Evolutionary conservation across 345 rosid genomes (phyloP).

Genomic region (Eutrema heterophyllum): DNA sequence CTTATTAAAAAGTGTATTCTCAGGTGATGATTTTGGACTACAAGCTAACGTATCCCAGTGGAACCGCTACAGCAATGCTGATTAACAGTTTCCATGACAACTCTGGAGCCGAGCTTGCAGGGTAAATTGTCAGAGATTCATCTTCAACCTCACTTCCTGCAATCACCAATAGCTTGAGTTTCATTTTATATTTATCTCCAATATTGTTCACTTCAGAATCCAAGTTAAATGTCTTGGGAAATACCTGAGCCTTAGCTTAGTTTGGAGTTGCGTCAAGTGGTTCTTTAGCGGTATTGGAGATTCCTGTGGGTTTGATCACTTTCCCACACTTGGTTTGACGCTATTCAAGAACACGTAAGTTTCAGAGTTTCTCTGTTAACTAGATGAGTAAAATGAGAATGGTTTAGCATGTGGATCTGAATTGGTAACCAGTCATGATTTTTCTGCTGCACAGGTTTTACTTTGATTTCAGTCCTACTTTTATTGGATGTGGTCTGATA

Average conservation of each 20-base stretch:
- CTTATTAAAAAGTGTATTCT: background rate
- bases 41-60: slow-evolving; percentile 31
- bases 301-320: background rate
- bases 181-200: background rate
- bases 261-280: background rate
- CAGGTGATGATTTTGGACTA: slow-evolving; percentile 31
- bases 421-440: background rate
- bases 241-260: background rate
- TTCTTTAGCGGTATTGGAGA: background rate
- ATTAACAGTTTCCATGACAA: slow-evolving; percentile 26
- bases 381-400: background rate
- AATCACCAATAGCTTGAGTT: background rate
- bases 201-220: background rate
- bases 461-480: background rate
- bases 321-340: background rate
- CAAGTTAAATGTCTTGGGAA: background rate
- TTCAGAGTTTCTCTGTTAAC: background rate
- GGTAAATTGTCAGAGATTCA: slow-evolving; percentile 15
- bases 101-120: slow-evolving; percentile 26
- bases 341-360: background rate
- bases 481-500: background rate
- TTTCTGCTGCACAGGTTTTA: background rate
- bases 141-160: background rate
- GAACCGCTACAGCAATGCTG: slow-evolving; percentile 28
- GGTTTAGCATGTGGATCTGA: too few relatives aligned